Percentiles rank a stretch among this genome's conserved stretches.
These are phyloP conservation scores for Paxillus ammoniavirescens DNA, from an alignment of 768 basidiomycete genomes.

Conservation along the genomic window DNA sequence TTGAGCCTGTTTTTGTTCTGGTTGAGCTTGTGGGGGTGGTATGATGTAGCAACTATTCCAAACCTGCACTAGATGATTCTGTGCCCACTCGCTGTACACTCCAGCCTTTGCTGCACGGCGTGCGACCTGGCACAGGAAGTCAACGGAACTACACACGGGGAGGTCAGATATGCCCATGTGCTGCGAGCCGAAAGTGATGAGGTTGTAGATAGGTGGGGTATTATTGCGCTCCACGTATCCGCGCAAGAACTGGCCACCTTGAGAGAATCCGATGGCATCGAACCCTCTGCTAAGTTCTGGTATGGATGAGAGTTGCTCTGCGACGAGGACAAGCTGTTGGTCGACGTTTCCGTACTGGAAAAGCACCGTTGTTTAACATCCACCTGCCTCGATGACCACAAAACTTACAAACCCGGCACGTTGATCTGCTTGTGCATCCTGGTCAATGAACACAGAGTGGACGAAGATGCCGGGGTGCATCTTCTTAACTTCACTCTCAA, in stretches of 20 bases:
- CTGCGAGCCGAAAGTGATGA: conserved; percentile 85
- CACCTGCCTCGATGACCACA: background rate
- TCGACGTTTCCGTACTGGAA: conserved; percentile 76
- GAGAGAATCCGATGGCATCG: conserved; percentile 86
- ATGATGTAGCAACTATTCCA: background rate
- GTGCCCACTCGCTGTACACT: conserved; percentile 76
- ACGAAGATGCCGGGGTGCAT: conserved; percentile 76
- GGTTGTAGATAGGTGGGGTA: conserved; percentile 68
- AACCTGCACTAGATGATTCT: conserved; percentile 73
- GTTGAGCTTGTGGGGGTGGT: background rate
- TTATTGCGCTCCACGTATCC: conserved; percentile 80
- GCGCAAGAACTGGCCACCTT: conserved; percentile 88
- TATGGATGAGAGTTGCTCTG: conserved; percentile 61
- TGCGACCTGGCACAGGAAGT: conserved; percentile 69
- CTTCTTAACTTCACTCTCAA: conserved; percentile 53
- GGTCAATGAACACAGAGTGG: conserved; percentile 68
- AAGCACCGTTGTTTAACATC: conserved; percentile 1
- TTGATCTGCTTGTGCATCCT: conserved; percentile 60
- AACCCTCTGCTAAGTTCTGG: conserved; percentile 69
- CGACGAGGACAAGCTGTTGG: conserved; percentile 62
- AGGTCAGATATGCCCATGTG: conserved; percentile 86
- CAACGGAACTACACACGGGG: conserved; percentile 59
- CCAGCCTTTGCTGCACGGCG: conserved; percentile 58
- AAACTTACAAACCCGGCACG: conserved; percentile 69
- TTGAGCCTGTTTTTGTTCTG: conserved; percentile 57